phyloP scores from a whole-genome alignment of 2,329 filamentous ascomycete species.

The Botrytis pseudocinerea region DNA sequence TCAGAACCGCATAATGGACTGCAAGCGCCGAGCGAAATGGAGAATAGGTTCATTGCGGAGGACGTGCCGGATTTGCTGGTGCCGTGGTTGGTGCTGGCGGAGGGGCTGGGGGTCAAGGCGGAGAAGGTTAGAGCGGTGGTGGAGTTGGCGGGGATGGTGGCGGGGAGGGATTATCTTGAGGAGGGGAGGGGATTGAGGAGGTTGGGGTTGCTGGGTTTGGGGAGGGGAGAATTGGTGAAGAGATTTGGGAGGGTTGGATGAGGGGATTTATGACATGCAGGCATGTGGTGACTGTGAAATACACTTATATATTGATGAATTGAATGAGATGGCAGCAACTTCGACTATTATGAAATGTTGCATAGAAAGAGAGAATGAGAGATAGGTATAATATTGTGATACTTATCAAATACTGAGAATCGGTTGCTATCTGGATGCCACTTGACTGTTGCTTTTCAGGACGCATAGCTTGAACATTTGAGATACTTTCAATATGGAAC shows the following conservation, averaged over 20 bases:
- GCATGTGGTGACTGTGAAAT: not conserved
- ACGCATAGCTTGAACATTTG: not conserved
- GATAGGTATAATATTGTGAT: not conserved
- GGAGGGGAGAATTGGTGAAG: conserved; percentile 17
- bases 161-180: conserved; percentile 22
- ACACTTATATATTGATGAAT: not conserved
- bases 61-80: conserved; percentile 30
- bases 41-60: conserved; percentile 26
- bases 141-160: conserved; percentile 20
- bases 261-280: not conserved
- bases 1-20: not conserved
- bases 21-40: conserved; percentile 7
- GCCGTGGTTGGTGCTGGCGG: conserved; percentile 24
- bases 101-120: conserved; percentile 23
- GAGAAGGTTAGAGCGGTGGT: conserved; percentile 18
- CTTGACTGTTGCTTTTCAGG: not conserved
- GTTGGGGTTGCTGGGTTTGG: conserved; percentile 19
- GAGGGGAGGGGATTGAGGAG: conserved; percentile 24
- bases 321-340: not conserved
- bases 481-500: not conserved
- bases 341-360: not conserved
- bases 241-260: conserved; percentile 14
- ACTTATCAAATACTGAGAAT: not conserved
- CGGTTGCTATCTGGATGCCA: not conserved
- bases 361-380: not conserved